Base-by-base conservation (phyloP, 2,329 filamentous ascomycete genomes). In the Eutypa lata region DNA sequence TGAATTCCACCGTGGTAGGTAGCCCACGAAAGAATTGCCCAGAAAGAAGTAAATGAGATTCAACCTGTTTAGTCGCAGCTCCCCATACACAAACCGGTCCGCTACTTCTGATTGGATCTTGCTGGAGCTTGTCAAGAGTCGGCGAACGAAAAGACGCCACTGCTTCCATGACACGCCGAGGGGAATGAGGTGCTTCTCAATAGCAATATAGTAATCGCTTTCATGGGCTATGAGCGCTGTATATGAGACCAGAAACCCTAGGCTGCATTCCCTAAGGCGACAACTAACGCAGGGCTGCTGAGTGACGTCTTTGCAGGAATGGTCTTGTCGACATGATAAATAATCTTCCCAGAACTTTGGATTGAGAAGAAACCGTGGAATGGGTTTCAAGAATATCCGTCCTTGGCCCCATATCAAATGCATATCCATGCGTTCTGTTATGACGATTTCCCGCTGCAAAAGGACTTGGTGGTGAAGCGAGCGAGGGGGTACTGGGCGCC, bases 301-400 rank as follows among this genome's bases (percentile, higher is more conserved):
- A 14, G 31, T 35, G 31, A 7, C 14, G 7, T 14, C 8, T 14
- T 35, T 35, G 31, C 31, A 35, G 31, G 14, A 35, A 14, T 8
- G 31, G 14, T 14, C 31, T 35, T 35, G 7, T 14, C 8, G 14
- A 14, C 31, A 35, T 7, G 22, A 28, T 11, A 57, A 43, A 16
- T 55, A 35, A 33, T 56, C 50, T 26, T 37, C 61, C 71, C 71
- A 69, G 54, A 72, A 65, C 19, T 55, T 45, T 19, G 58, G 56
- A 42, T 54, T 60, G 0, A 73, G 60, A 0, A 75, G 57, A 37
- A 64, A 75, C 2, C 60, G 51, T 2, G 74, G 74, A 2, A 72
- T 50, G 1, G 69, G 69, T 50, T 71, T 72, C 38, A 72, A 37
- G 16, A 50, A 57, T n/a, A 71, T 68, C 21, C 65, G 59, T 10